A percentile compares a stretch with the other conserved stretches of the same genome.
Evolutionary conservation across 345 rosid genomes (phyloP).

Genomic region (Isatis tinctoria): DNA sequence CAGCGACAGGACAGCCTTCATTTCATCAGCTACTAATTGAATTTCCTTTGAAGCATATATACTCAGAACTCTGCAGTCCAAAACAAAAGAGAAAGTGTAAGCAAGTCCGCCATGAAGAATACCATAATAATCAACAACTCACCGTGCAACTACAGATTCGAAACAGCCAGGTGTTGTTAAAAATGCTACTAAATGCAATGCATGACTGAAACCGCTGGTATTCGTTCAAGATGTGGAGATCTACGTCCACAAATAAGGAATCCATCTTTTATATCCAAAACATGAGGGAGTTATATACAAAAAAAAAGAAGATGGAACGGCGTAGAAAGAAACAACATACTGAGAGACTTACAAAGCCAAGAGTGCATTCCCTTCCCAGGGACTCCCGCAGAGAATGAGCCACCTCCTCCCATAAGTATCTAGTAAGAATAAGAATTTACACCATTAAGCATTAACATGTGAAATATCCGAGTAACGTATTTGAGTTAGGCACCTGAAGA

Average conservation of each 20-base stretch:
- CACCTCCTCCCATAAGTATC: constrained; percentile 99
- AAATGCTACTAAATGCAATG: constrained; percentile 81
- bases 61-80: constrained; percentile 54
- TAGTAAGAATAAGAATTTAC: constrained; percentile 28
- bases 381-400: constrained; percentile 95
- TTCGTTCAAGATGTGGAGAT: constrained; percentile 68
- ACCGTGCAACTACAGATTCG: constrained; percentile 78
- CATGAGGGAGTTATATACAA: too few relatives aligned
- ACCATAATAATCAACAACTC: constrained; percentile 24
- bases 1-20: constrained; percentile 63
- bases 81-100: not conserved
- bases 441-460: not conserved
- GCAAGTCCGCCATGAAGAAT: not conserved
- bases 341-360: constrained; percentile 65
- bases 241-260: constrained; percentile 36
- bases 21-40: constrained; percentile 63
- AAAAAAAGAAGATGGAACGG: too few relatives aligned
- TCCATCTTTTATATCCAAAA: not conserved
- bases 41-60: constrained; percentile 60
- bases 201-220: constrained; percentile 69
- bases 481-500: constrained; percentile 64
- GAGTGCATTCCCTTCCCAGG: constrained; percentile 99
- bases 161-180: constrained; percentile 66
- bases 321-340: not conserved
- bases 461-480: not conserved